These are phyloP conservation scores for Tetrahymena borealis DNA, from an alignment of 73 alveolate species.

Conservation along the genomic window DNA sequence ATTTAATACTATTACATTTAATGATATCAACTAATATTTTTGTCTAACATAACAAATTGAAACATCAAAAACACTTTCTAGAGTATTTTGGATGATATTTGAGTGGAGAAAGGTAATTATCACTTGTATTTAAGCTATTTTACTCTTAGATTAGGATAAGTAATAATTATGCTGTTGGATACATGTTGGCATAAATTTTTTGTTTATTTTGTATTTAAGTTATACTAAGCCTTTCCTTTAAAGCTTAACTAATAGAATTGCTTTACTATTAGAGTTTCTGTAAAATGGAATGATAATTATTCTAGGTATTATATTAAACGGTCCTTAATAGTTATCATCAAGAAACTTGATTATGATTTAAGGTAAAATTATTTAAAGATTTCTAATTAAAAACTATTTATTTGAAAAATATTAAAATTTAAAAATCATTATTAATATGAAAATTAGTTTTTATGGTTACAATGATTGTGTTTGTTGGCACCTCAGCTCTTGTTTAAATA, in stretches of 20 bases:
- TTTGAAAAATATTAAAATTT: too few species aligned
- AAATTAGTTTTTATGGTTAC: too few species aligned
- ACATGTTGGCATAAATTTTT: not conserved
- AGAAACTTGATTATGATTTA: too few species aligned
- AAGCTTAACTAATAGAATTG: not conserved
- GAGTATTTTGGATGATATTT: not conserved
- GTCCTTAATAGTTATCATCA: too few species aligned
- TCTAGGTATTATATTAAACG: not conserved
- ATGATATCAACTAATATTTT: not conserved
- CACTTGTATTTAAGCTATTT: not conserved
- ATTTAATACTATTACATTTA: not conserved
- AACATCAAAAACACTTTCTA: not conserved
- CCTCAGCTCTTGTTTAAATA: too few species aligned
- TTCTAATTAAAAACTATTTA: too few species aligned
- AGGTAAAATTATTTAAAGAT: too few species aligned
- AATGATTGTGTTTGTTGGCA: too few species aligned
- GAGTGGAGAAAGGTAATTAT: not conserved
- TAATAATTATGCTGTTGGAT: not conserved
- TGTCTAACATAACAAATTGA: not conserved
- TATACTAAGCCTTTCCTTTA: not conserved
- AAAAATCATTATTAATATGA: too few species aligned
- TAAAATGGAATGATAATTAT: not conserved
- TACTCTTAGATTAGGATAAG: not conserved
- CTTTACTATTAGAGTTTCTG: not conserved
- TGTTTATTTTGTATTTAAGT: not conserved